Evolutionary conservation across 306 rosid species (phyloP).

Genomic region (Ziziphus jujuba): DNA sequence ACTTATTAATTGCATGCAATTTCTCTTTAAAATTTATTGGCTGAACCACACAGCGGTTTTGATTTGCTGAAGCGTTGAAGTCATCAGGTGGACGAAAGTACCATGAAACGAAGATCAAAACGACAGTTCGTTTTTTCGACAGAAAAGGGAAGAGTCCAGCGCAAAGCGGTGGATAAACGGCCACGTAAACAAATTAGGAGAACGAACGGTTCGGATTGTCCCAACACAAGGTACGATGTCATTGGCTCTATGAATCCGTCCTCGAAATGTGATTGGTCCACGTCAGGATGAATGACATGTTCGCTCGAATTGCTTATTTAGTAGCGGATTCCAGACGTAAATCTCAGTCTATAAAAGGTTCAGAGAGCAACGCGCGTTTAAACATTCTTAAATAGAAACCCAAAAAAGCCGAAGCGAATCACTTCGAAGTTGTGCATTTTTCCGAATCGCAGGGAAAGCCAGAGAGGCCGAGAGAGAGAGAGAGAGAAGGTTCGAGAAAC

Average conservation of each 20-base stretch:
- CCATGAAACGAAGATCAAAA: background rate
- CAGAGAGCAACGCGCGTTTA: conserved; percentile 19
- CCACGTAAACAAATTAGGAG: background rate
- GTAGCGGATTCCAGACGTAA: conserved; percentile 26
- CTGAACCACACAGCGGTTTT: background rate
- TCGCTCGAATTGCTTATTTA: conserved; percentile 23
- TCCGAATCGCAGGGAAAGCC: conserved; percentile 18
- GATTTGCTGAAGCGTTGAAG: too few relatives aligned
- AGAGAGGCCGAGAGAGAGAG: background rate
- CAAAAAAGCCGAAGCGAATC: background rate
- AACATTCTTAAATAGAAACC: background rate
- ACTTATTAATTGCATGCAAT: too few relatives aligned
- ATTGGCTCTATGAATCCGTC: conserved; percentile 45
- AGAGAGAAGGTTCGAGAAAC: background rate
- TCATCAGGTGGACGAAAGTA: too few relatives aligned
- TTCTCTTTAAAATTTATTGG: background rate
- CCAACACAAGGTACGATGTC: conserved; percentile 45
- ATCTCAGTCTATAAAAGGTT: conserved; percentile 31
- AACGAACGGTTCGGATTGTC: conserved; percentile 48
- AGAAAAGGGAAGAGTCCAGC: too few relatives aligned
- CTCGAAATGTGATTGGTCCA: conserved; percentile 70
- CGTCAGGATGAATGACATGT: conserved; percentile 67
- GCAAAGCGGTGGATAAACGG: background rate
- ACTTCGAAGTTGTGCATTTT: background rate
- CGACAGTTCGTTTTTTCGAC: background rate